Evolutionary conservation across 2,329 filamentous ascomycete species (phyloP).

Genomic region (Tympanopsis confertula): DNA sequence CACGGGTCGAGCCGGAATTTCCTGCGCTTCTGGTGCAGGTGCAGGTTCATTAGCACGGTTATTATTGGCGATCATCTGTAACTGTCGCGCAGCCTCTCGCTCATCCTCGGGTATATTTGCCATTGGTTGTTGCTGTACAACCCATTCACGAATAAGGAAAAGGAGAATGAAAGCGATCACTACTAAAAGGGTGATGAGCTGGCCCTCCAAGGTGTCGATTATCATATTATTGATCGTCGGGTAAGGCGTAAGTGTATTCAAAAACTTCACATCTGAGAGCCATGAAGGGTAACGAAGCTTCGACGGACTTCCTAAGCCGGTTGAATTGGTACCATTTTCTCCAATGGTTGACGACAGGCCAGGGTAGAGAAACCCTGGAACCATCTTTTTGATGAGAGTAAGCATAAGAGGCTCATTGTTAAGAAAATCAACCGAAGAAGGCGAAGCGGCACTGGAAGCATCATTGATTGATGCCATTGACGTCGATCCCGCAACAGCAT

Average conservation of each 20-base stretch:
- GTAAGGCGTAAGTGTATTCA: conserved; percentile 55
- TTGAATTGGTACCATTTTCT: conserved; percentile 7
- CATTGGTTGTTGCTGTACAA: conserved; percentile 92
- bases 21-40: too few species aligned
- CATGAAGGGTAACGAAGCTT: conserved; percentile 24
- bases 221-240: conserved; percentile 65
- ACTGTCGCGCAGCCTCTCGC: conserved; percentile 31
- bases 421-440: not conserved
- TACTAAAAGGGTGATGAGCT: conserved; percentile 82
- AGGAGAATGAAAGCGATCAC: conserved; percentile 94
- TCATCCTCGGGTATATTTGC: conserved; percentile 68
- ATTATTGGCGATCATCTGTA: conserved; percentile 8
- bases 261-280: conserved; percentile 42
- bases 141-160: conserved; percentile 92
- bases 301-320: conserved; percentile 7
- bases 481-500: not conserved
- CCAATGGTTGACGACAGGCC: conserved; percentile 3
- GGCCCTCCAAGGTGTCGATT: conserved; percentile 78
- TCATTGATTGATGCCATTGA: not conserved
- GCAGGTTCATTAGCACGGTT: not conserved
- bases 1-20: too few species aligned
- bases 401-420: not conserved
- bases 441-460: not conserved
- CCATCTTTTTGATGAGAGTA: not conserved
- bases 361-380: not conserved